Base-by-base conservation (phyloP, 768 basidiomycete species). In the Trametes cinnabarina region DNA sequence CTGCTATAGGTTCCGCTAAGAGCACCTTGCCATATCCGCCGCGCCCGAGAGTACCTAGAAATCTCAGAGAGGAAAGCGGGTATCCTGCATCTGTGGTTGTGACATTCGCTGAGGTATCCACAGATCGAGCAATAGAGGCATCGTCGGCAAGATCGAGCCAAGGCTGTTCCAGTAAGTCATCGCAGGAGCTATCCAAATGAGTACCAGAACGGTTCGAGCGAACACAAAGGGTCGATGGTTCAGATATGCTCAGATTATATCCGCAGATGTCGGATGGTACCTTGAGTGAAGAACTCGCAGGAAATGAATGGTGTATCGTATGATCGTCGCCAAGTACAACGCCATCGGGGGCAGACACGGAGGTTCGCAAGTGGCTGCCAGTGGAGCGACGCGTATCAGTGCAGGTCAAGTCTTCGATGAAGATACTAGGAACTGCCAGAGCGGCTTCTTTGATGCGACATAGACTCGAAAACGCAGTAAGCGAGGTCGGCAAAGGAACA, bases 11-110 rank as follows among this genome's bases (percentile, higher is more conserved):
- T 15, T 59, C 55, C 3, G 62, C 62, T 3, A 63, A 42, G 4
- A 63, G 53, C 6, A 63, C 62, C 28, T 63, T 63, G 51, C 62
- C 62, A 32, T 60, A 60, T 17, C 50, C 62, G 17, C 62, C 62
- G 10, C 58, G 55, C 11, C 62, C 62, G 2, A 63, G 34, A 1
- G 62, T 63, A 1, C 62, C 62, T 1, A 53, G 40, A 15, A 63
- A 51, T 8, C 10, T 11, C 25, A 60, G 37, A 25, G 47, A 42
- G 9, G 58, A 60, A 3, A 57, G 10, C 6, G 39, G 47, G 42
- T 6, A 34, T 35, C 28, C 23, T 11, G 7, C 9, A 22, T 4
- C 23, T 10, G 40, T 6, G 17, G 34, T 11, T 22, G n/a, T 15
- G 5, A 12, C 30, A 32, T 6, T 32, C 30, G 30, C 2, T 2